A percentile compares a stretch with the other conserved stretches of the same genome.
These are phyloP conservation scores for Dalbergia cochinchinensis DNA, from an alignment of 306 rosid species.

Conservation along the genomic window DNA sequence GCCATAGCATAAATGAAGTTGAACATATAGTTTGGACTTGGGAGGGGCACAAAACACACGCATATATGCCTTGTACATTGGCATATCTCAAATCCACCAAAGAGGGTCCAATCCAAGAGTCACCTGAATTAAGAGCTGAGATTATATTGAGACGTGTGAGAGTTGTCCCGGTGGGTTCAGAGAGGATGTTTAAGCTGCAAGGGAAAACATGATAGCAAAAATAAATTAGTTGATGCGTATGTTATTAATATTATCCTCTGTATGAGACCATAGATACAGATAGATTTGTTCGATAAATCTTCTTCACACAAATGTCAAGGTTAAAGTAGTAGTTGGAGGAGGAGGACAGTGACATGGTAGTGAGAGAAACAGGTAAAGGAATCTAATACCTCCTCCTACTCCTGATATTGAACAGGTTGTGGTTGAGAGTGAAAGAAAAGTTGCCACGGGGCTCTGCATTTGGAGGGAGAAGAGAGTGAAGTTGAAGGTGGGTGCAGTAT, in stretches of 20 bases:
- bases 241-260: no score
- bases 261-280: background rate
- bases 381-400: background rate
- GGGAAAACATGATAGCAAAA: background rate
- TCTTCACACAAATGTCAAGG: background rate
- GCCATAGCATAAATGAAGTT: no score
- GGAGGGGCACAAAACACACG: background rate
- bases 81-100: conserved; percentile 1
- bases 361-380: background rate
- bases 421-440: conserved; percentile 23
- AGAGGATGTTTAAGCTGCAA: conserved; percentile 32
- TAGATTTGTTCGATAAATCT: background rate
- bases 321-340: no score
- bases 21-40: background rate
- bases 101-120: background rate
- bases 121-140: conserved; percentile 53
- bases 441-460: conserved; percentile 29
- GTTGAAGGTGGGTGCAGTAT: no score
- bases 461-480: conserved; percentile 19
- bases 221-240: background rate
- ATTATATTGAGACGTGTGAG: conserved; percentile 32
- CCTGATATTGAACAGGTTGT: background rate
- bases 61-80: background rate
- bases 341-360: background rate
- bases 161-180: conserved; percentile 13